These are phyloP conservation scores for Arachis monticola DNA, from an alignment of 331 rosid genomes.

Conservation along the genomic window DNA sequence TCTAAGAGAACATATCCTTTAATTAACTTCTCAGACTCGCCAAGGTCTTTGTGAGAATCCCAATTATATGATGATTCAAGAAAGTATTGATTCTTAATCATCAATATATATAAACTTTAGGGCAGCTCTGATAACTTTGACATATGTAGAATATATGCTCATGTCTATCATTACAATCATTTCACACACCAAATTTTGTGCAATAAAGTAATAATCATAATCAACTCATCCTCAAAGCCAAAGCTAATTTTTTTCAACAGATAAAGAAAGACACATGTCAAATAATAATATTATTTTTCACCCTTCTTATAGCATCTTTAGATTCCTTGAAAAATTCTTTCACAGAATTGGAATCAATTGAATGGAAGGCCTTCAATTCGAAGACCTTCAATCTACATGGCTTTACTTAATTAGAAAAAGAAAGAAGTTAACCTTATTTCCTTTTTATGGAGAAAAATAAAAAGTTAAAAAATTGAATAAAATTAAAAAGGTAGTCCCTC, in stretches of 20 bases:
- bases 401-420: constrained; percentile 2
- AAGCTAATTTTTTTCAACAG: constrained; percentile 11
- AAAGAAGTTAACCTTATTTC: background rate
- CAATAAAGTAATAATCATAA: constrained; percentile 9
- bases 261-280: constrained; percentile 7
- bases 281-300: too few species aligned
- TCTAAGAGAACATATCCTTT: background rate
- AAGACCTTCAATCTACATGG: too few species aligned
- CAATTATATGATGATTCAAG: constrained; percentile 34
- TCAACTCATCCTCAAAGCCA: background rate
- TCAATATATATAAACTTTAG: constrained; percentile 81
- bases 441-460: too few species aligned
- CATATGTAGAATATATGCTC: constrained; percentile 92
- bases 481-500: too few species aligned
- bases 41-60: constrained; percentile 67
- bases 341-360: constrained; percentile 86
- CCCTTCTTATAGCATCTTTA: too few species aligned
- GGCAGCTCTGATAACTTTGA: constrained; percentile 78
- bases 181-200: constrained; percentile 83
- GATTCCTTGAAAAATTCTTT: constrained; percentile 59
- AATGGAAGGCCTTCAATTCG: constrained; percentile 68
- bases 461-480: too few species aligned
- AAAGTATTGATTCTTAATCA: constrained; percentile 67
- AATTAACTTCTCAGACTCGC: constrained; percentile 44
- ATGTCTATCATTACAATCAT: constrained; percentile 82